Percentiles rank a stretch among this genome's conserved stretches.
Evolutionary conservation across 1,139 yeast genomes (phyloP).

Genomic region (Yamadazyma triangularis): DNA sequence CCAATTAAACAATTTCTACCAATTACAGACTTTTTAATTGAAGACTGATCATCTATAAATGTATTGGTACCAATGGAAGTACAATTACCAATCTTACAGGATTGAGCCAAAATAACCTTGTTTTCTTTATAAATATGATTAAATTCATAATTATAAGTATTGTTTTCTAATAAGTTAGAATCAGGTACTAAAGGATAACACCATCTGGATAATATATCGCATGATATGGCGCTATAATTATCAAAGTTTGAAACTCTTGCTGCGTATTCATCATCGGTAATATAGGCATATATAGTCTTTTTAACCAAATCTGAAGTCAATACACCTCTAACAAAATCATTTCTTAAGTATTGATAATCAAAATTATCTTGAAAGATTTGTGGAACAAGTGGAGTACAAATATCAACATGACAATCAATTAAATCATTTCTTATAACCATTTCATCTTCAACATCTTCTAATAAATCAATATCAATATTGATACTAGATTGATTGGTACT

Average conservation of each 20-base stretch:
- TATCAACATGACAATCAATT: constrained; percentile 94
- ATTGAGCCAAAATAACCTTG: constrained; percentile 82
- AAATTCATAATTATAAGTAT: constrained; percentile 72
- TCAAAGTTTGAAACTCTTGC: constrained; percentile 93
- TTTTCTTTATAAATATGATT: constrained; percentile 84
- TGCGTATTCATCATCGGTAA: constrained; percentile 70
- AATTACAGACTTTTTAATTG: constrained; percentile 62
- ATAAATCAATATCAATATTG: constrained; percentile 76
- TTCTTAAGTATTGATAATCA: constrained; percentile 82
- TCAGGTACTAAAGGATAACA: constrained; percentile 91
- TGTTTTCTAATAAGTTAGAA: constrained; percentile 64
- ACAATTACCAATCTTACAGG: constrained; percentile 75
- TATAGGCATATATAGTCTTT: constrained; percentile 85
- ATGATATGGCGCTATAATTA: constrained; percentile 88
- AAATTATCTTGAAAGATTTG: constrained; percentile 94
- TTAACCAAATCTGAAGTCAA: constrained; percentile 85
- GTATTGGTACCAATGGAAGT: constrained; percentile 78
- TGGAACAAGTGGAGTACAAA: constrained; percentile 92
- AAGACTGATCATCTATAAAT: constrained; percentile 55
- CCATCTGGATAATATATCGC: constrained; percentile 87
- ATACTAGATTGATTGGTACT: constrained; percentile 53
- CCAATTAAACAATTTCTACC: constrained; percentile 88
- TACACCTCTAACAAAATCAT: constrained; percentile 88
- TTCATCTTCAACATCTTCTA: constrained; percentile 70
- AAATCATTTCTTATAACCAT: constrained; percentile 82